Conservation (phyloP, 2,329 filamentous ascomycete genomes). For the Talaromyces sp. region DNA sequence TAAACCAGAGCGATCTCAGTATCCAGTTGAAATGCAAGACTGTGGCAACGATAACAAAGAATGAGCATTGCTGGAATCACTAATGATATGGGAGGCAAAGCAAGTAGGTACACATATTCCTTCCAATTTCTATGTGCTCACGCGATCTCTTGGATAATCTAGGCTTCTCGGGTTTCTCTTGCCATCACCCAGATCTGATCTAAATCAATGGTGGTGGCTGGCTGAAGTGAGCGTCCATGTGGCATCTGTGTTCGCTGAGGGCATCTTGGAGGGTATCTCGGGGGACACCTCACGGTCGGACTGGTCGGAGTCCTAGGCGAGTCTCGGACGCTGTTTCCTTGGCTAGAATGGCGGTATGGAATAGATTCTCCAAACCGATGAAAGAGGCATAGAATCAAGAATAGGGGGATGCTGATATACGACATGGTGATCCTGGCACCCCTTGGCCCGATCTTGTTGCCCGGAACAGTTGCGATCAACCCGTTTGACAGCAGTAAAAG, state of each 20-base stretch:
- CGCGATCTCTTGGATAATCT: too few relatives aligned
- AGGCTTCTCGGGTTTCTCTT: conserved; percentile 4
- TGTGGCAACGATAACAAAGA: too few relatives aligned
- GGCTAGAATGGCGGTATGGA: conserved; percentile 5
- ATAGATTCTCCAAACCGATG: conserved; percentile 46
- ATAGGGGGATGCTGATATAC: conserved; percentile 66
- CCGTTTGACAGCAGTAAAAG: conserved; percentile 72
- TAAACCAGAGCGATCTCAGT: too few relatives aligned
- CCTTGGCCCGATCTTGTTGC: conserved; percentile 56
- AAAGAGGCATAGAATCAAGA: conserved; percentile 56
- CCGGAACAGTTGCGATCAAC: conserved; percentile 68
- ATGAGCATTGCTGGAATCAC: too few relatives aligned
- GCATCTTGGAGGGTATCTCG: background rate
- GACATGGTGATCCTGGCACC: conserved; percentile 61
- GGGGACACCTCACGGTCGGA: too few relatives aligned
- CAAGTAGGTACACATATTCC: background rate
- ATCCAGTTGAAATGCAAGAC: too few relatives aligned
- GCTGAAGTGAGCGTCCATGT: background rate
- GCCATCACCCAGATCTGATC: conserved; percentile 14
- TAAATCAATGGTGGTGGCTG: conserved; percentile 8
- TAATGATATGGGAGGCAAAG: too few relatives aligned
- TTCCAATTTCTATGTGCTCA: too few relatives aligned
- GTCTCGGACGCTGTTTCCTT: conserved; percentile 1
- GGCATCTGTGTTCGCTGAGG: background rate
- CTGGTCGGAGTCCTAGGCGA: background rate